A percentile compares a stretch with the other conserved stretches of the same genome.
Evolutionary conservation across 2,329 filamentous ascomycete species (phyloP).

Genomic region (Tolypocladium cylindrosporum): DNA sequence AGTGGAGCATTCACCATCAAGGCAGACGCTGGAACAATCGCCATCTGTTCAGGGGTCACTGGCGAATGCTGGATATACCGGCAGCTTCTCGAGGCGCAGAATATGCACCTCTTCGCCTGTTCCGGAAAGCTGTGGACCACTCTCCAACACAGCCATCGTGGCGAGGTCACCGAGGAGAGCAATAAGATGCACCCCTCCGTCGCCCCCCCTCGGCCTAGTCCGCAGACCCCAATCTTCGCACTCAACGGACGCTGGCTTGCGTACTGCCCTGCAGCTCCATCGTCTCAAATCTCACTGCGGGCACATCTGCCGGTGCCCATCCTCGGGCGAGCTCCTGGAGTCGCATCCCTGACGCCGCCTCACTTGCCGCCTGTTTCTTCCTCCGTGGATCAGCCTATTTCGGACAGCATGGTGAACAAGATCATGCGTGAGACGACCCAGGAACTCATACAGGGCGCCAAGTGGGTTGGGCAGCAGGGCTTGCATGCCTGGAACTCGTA

Average conservation of each 20-base stretch:
- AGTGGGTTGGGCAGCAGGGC: conserved; percentile 69
- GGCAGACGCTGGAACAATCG: conserved; percentile 60
- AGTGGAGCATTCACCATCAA: conserved; percentile 65
- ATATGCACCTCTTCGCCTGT: conserved; percentile 46
- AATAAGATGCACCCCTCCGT: conserved; percentile 27
- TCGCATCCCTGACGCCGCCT: conserved; percentile 54
- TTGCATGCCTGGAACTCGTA: conserved; percentile 72
- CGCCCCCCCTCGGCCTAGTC: conserved; percentile 27
- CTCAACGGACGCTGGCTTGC: conserved; percentile 68
- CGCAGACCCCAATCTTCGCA: conserved; percentile 56
- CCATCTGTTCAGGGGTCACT: conserved; percentile 69
- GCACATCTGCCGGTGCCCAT: conserved; percentile 51
- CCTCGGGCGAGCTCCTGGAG: conserved; percentile 43
- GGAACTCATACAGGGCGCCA: conserved; percentile 63
- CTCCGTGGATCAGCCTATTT: conserved; percentile 61
- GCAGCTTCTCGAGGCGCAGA: conserved; percentile 33
- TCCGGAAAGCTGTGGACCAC: conserved; percentile 89
- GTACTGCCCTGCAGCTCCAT: conserved; percentile 63
- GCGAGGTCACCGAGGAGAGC: conserved; percentile 35
- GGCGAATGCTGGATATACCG: conserved; percentile 79
- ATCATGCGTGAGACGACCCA: conserved; percentile 72
- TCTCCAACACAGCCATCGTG: conserved; percentile 52
- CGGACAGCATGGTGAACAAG: conserved; percentile 63
- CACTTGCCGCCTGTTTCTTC: conserved; percentile 58
- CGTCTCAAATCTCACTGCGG: conserved; percentile 59